A percentile compares a stretch with the other conserved stretches of the same genome.
Conservation (phyloP, 1,284 basidiomycete species). For the Jaminaea rosea region DNA sequence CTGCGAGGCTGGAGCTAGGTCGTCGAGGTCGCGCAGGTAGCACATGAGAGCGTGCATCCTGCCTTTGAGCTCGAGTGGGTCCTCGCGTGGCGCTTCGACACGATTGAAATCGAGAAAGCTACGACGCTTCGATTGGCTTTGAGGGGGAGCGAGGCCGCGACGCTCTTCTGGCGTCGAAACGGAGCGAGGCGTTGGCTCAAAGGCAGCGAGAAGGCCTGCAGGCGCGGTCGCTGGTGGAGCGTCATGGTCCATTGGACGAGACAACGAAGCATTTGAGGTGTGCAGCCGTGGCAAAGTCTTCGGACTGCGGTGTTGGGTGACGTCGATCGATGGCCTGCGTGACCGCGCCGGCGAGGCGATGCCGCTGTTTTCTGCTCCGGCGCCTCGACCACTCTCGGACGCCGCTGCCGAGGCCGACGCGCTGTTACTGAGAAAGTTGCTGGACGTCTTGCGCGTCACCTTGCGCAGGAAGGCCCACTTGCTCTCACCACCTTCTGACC, state of each 20-base stretch:
- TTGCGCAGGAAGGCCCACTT: not conserved
- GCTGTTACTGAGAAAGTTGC: not conserved
- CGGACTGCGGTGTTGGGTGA: no score
- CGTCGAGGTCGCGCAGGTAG: conserved; percentile 88
- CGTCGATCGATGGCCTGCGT: not conserved
- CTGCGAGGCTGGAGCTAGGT: conserved; percentile 52
- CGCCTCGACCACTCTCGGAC: not conserved
- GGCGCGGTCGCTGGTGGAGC: no score
- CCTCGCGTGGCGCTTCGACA: no score
- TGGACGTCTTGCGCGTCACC: conserved; percentile 1
- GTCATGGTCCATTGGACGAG: no score
- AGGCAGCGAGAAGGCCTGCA: no score
- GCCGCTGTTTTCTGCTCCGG: not conserved
- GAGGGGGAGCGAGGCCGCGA: no score
- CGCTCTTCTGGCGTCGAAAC: no score
- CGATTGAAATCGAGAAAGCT: no score
- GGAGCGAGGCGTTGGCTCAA: no score
- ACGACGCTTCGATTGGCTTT: no score
- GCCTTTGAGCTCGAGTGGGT: not conserved
- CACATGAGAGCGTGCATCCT: conserved; percentile 77
- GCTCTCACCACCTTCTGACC: not conserved
- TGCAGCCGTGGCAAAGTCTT: not conserved
- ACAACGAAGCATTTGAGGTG: not conserved
- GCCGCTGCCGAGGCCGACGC: not conserved
- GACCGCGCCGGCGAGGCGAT: not conserved